Evolutionary conservation across 179 eudicot species (phyloP).

Genomic region (Dionaea muscipula): DNA sequence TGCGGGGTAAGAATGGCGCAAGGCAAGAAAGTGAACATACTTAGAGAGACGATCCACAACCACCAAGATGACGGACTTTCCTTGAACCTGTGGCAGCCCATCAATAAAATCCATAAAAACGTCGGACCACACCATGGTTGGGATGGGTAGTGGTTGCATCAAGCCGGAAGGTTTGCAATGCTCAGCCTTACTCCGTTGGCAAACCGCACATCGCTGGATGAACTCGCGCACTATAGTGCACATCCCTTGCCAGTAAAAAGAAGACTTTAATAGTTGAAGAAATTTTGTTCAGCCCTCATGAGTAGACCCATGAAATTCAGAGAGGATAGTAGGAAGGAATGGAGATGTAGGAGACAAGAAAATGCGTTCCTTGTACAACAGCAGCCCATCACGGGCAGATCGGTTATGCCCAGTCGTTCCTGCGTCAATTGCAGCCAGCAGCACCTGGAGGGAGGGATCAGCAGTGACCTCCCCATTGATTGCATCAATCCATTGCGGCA

Average conservation of each 20-base stretch:
- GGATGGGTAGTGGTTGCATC: neutral
- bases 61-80: neutral
- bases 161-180: neutral
- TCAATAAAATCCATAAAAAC: slow-evolving; percentile 1
- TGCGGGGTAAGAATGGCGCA: neutral
- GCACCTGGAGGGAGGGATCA: too few relatives aligned
- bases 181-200: neutral
- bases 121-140: neutral
- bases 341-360: too few relatives aligned
- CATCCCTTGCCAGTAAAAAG: neutral
- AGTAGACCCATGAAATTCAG: too few relatives aligned
- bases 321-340: too few relatives aligned
- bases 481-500: neutral
- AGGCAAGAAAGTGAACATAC: slow-evolving; percentile 1
- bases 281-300: too few relatives aligned
- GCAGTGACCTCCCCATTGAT: too few relatives aligned
- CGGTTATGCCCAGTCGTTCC: too few relatives aligned
- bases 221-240: neutral
- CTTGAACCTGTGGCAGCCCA: neutral
- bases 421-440: too few relatives aligned
- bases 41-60: neutral
- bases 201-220: neutral
- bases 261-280: neutral
- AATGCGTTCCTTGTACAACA: too few relatives aligned
- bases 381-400: too few relatives aligned